Percentiles rank a stretch among this genome's conserved stretches.
Evolutionary conservation across 1,139 yeast species (phyloP).

Genomic region (Zygosaccharomyces pseudobailii): DNA sequence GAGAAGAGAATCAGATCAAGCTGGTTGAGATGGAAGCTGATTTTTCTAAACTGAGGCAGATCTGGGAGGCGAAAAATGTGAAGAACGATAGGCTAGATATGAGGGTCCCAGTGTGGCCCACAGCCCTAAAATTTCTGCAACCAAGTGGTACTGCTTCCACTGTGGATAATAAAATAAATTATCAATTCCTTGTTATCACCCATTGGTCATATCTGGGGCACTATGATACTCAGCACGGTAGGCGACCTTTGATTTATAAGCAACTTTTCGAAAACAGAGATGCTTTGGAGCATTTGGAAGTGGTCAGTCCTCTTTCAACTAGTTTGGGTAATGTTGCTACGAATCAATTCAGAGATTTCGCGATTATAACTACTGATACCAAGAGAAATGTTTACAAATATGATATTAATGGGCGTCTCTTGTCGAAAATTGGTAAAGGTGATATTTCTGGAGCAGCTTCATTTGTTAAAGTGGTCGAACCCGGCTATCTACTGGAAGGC

Average conservation of each 20-base stretch:
- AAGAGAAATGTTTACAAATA: constrained; percentile 45
- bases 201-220: constrained; percentile 41
- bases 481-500: constrained; percentile 50
- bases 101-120: constrained; percentile 61
- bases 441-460: constrained; percentile 45
- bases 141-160: constrained; percentile 24
- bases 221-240: constrained; percentile 56
- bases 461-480: constrained; percentile 28
- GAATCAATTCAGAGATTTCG: constrained; percentile 15
- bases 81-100: constrained; percentile 60
- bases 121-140: constrained; percentile 39
- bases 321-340: constrained; percentile 21
- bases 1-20: constrained; percentile 64
- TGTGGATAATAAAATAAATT: constrained; percentile 26
- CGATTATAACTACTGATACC: constrained; percentile 27
- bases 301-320: constrained; percentile 15
- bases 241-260: constrained; percentile 45
- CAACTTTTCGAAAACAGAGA: constrained; percentile 38
- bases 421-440: constrained; percentile 40
- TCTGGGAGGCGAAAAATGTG: constrained; percentile 62
- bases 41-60: constrained; percentile 25
- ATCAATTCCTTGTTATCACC: constrained; percentile 57
- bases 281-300: constrained; percentile 22
- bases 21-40: constrained; percentile 41
- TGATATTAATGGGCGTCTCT: constrained; percentile 41